Evolutionary conservation across 2,329 filamentous ascomycete genomes (phyloP).

Genomic region (Trichophaea hybrida): DNA sequence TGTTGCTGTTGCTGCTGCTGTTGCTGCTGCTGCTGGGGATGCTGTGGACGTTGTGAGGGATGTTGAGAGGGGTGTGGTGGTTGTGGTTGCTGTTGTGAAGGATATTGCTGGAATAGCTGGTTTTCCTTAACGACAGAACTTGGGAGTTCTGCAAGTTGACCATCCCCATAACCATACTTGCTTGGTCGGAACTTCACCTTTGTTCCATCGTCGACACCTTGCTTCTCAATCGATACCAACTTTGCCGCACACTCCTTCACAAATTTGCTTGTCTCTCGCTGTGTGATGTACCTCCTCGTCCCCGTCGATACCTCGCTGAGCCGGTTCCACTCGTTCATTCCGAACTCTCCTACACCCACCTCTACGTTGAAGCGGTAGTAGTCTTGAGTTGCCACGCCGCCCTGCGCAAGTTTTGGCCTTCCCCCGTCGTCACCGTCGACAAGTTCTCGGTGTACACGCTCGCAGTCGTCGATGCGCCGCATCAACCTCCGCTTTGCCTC

Average conservation of each 20-base stretch:
- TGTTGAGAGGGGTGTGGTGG: neutral
- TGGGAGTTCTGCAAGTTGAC: neutral
- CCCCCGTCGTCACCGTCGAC: slow-evolving; percentile 23
- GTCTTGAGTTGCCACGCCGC: slow-evolving; percentile 71
- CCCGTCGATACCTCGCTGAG: slow-evolving; percentile 86
- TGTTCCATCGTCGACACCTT: slow-evolving; percentile 29
- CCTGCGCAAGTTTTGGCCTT: slow-evolving; percentile 28
- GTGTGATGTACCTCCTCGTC: slow-evolving; percentile 68
- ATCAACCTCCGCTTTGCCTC: slow-evolving; percentile 77
- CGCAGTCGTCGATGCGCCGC: slow-evolving; percentile 86
- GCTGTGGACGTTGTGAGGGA: neutral
- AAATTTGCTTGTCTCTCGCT: slow-evolving; percentile 59
- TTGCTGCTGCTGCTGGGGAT: neutral
- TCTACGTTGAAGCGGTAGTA: slow-evolving; percentile 98
- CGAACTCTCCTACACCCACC: slow-evolving; percentile 89
- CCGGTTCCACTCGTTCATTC: slow-evolving; percentile 95
- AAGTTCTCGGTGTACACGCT: slow-evolving; percentile 58
- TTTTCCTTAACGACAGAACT: too few species aligned
- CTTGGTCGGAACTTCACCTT: slow-evolving; percentile 1
- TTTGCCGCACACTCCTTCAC: slow-evolving; percentile 63
- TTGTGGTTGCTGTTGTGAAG: neutral
- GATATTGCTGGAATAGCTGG: too few species aligned
- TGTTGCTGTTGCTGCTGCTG: neutral
- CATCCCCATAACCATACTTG: neutral
- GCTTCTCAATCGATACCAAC: slow-evolving; percentile 67